A percentile compares a stretch with the other conserved stretches of the same genome.
phyloP scores from a whole-genome alignment of 2,329 filamentous ascomycete genomes.

The Talaromyces sp. region DNA sequence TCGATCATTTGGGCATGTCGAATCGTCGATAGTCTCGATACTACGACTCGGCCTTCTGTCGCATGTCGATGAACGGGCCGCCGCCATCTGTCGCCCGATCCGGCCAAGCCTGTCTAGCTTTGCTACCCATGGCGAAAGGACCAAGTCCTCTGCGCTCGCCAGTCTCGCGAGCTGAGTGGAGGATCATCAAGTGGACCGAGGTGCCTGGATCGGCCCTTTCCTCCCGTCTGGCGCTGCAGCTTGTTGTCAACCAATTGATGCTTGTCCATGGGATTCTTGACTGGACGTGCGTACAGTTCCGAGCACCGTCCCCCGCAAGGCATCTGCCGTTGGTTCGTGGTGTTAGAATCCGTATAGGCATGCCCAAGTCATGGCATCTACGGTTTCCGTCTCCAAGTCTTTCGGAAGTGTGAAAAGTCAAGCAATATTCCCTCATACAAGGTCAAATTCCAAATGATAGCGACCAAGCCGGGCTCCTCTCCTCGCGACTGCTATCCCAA shows the following conservation, averaged over 20 bases:
- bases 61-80: neutral
- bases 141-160: neutral
- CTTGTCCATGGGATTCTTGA: conserved; percentile 5
- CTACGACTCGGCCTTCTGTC: neutral
- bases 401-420: neutral
- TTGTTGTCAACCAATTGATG: conserved; percentile 8
- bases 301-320: neutral
- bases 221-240: conserved; percentile 15
- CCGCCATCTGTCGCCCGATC: neutral
- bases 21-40: neutral
- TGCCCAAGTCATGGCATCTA: neutral
- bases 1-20: neutral
- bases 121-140: neutral
- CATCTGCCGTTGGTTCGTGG: neutral
- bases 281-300: neutral
- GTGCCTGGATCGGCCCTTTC: conserved; percentile 20
- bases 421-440: neutral
- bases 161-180: neutral
- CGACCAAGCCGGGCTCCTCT: neutral
- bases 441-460: conserved; percentile 1
- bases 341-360: neutral
- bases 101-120: neutral
- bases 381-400: neutral
- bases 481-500: conserved; percentile 6
- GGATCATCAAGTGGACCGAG: conserved; percentile 10